Conservation (phyloP, 345 rosid genomes). For the Corchorus olitorius region DNA sequence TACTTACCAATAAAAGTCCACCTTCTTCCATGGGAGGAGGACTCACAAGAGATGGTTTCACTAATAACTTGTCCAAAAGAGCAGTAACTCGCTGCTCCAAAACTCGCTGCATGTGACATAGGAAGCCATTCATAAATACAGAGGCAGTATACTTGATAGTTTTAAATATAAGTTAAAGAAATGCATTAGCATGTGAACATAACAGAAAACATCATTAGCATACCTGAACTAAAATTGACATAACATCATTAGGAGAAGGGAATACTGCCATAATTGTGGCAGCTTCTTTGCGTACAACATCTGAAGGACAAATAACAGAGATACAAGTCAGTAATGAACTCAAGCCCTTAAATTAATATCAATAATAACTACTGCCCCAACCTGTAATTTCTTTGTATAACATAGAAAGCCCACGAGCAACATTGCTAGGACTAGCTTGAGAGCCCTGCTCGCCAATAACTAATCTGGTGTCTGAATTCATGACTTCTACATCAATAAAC, state of each 20-base stretch:
- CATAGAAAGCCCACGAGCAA: slow-evolving; percentile 93
- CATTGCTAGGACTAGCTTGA: slow-evolving; percentile 91
- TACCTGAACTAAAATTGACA: slow-evolving; percentile 99
- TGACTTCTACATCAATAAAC: slow-evolving; percentile 97
- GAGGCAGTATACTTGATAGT: neutral
- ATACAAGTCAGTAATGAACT: slow-evolving; percentile 23
- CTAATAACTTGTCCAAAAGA: slow-evolving; percentile 80
- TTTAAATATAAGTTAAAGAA: slow-evolving; percentile 5
- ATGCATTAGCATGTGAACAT: slow-evolving; percentile 17
- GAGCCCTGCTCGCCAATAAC: slow-evolving; percentile 94
- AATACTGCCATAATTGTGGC: slow-evolving; percentile 95
- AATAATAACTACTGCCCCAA: slow-evolving; percentile 38
- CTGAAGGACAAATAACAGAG: slow-evolving; percentile 45
- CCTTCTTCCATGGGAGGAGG: slow-evolving; percentile 86
- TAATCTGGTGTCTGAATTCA: slow-evolving; percentile 92
- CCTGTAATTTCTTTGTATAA: slow-evolving; percentile 97
- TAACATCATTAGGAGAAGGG: slow-evolving; percentile 97
- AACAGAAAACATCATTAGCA: neutral
- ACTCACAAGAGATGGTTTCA: slow-evolving; percentile 90
- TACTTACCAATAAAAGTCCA: slow-evolving; percentile 51
- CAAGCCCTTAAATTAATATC: slow-evolving; percentile 25
- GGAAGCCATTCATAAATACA: slow-evolving; percentile 10
- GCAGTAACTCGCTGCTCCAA: slow-evolving; percentile 97
- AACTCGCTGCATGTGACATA: slow-evolving; percentile 66
- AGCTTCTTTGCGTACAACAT: slow-evolving; percentile 96